Evolutionary conservation across 1,284 basidiomycete species (phyloP), one percentile per base, ranked within the genome.

Genomic region (Amylostereum areolatum): DNA sequence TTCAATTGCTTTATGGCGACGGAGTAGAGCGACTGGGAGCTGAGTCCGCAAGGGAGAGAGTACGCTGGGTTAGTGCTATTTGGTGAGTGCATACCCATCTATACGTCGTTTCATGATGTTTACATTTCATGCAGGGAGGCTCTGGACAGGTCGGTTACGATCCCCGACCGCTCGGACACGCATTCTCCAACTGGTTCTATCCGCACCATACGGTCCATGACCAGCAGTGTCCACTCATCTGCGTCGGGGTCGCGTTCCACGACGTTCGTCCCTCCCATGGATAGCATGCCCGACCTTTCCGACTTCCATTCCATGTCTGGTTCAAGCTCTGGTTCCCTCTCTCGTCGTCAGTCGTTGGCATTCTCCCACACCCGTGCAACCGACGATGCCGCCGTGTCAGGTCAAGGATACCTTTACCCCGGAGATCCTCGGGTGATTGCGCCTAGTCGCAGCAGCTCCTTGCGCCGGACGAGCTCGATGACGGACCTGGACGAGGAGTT

Each of bases 1-100:
- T 95, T 69, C 89, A 92, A 61, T 76, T 95, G 69, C 62, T 92
- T 32, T 95, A 95, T 61, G 77, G 78, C 18, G 92, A 95, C 63
- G 92, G 92, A 3, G 82, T 90, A 1, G 92, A 95, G 63, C 70
- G 91, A 9, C 63, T 95, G 9, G 92, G 83, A 1, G 84, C 89
- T 24, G 91, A 92, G 59, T 92, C 87, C 53, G 78, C 91, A 4
- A 65, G 85, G 50, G 89, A 93, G 59, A 74, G 92, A 54, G 86
- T 91, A 44, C 80, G 85, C 64, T 94, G 92, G 92, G 88, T 93
- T 25, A 87, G 85, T 57, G 79, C 89, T 2, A 79, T 95, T 46
- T 92, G 89, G 92, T 91, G 58, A 45, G 82, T 69, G 0, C 68
- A 27, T 36, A 24, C 10, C 24, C 25, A 32, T 29, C 37, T 55